Percentiles rank a stretch among this genome's conserved stretches.
phyloP scores from a whole-genome alignment of 305 asterid genomes.

The Salvia sclarea region DNA sequence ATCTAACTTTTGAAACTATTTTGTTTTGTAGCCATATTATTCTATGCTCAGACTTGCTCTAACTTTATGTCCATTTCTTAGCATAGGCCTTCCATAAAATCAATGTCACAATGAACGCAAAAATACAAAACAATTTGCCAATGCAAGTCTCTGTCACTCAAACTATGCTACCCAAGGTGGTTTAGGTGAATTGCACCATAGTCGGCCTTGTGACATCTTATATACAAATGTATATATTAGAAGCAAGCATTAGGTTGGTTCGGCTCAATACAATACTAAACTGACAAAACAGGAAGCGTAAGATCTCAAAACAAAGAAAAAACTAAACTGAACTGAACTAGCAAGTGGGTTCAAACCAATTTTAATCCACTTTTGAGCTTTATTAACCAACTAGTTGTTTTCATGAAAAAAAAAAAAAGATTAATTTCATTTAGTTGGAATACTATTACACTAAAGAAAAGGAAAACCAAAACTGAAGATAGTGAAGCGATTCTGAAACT shows the following conservation, averaged over 20 bases:
- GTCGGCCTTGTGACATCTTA: too few species aligned
- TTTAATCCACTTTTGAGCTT: neutral
- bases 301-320: neutral
- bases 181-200: too few species aligned
- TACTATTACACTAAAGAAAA: neutral
- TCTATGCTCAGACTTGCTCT: slow-evolving; percentile 5
- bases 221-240: too few species aligned
- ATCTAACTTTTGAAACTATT: slow-evolving; percentile 11
- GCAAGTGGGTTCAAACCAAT: neutral
- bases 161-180: too few species aligned
- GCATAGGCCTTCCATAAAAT: slow-evolving; percentile 3
- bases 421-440: neutral
- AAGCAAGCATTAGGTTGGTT: too few species aligned
- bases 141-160: neutral
- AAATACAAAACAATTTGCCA: neutral
- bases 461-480: neutral
- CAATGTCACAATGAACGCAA: slow-evolving; percentile 24
- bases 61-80: slow-evolving; percentile 21
- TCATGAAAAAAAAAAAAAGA: neutral
- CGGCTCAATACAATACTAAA: too few species aligned
- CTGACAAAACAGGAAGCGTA: too few species aligned
- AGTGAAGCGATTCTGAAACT: too few species aligned
- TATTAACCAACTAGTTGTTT: neutral
- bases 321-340: neutral
- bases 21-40: slow-evolving; percentile 17